These are phyloP conservation scores for Sphagnum fallax DNA, from an alignment of 228 moss, liverwort and hornwort species.

Conservation along the genomic window DNA sequence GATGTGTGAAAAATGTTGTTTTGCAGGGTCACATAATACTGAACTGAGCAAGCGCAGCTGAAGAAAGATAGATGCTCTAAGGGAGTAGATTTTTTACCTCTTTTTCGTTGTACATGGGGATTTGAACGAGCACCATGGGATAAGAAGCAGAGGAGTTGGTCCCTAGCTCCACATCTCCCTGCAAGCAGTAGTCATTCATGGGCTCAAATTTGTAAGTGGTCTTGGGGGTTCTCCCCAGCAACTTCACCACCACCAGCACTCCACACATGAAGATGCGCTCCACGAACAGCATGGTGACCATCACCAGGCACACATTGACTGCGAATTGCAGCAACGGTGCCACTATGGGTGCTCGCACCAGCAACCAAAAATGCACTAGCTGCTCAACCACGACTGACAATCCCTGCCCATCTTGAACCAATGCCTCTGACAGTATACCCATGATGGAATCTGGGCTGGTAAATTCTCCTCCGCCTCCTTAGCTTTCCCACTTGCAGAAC, in stretches of 20 bases:
- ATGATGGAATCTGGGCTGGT: too few species aligned
- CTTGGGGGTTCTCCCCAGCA: conserved; percentile 37
- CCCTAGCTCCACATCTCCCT: conserved; percentile 41
- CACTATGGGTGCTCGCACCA: conserved; percentile 59
- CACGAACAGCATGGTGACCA: conserved; percentile 94
- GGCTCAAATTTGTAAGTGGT: conserved; percentile 58
- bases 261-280: conserved; percentile 86
- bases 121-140: conserved; percentile 63
- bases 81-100: conserved; percentile 18
- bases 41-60: background rate
- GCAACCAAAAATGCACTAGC: conserved; percentile 57
- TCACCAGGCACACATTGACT: conserved; percentile 76
- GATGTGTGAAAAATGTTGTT: background rate
- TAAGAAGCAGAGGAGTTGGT: conserved; percentile 12
- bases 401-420: background rate
- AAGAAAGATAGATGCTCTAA: background rate
- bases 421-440: background rate
- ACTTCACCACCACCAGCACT: conserved; percentile 61
- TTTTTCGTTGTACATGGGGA: conserved; percentile 67
- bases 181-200: conserved; percentile 21
- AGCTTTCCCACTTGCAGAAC: too few species aligned
- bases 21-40: background rate
- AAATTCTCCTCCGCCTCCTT: too few species aligned
- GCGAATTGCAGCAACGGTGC: conserved; percentile 69
- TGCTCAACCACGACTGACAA: conserved; percentile 23